Evolutionary conservation across 2,329 filamentous ascomycete species (phyloP).

Genomic region (Aureobasidium sp.): DNA sequence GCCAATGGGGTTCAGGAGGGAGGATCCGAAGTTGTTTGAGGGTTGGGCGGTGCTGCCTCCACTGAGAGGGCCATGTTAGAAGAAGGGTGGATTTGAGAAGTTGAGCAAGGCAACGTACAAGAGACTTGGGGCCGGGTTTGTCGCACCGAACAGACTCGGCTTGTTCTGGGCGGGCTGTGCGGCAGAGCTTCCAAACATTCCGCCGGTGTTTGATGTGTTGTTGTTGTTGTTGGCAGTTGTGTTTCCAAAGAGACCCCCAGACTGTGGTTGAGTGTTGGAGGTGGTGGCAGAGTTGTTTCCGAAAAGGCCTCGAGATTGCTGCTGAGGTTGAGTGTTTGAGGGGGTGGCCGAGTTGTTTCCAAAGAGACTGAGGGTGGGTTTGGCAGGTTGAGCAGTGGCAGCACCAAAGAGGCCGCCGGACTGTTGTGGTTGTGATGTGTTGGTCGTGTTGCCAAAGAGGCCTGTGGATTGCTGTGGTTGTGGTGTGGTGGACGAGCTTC

Average conservation of each 20-base stretch:
- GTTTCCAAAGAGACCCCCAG: conserved; percentile 18
- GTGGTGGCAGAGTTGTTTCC: conserved; percentile 13
- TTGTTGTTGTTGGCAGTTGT: not conserved
- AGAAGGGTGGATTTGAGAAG: conserved; percentile 19
- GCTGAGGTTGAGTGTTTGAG: conserved; percentile 16
- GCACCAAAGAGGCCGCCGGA: conserved; percentile 20
- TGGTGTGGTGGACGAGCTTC: not conserved
- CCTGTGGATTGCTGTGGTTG: conserved; percentile 19
- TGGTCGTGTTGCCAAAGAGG: conserved; percentile 21
- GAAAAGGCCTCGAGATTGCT: conserved; percentile 23
- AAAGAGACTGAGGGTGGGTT: conserved; percentile 22
- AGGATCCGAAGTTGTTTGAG: conserved; percentile 19
- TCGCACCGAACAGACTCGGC: conserved; percentile 28
- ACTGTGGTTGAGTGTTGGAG: conserved; percentile 12
- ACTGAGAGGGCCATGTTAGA: conserved; percentile 20
- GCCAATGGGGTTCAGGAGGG: conserved; percentile 14
- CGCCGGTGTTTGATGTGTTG: not conserved
- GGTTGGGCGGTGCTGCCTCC: conserved; percentile 23
- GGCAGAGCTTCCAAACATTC: conserved; percentile 20
- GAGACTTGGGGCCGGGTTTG: conserved; percentile 2
- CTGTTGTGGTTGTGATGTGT: conserved; percentile 19
- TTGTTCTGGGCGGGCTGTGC: conserved; percentile 15
- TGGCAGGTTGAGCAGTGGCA: conserved; percentile 8
- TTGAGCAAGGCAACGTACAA: conserved; percentile 18
- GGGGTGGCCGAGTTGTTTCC: conserved; percentile 14